A percentile compares a stretch with the other conserved stretches of the same genome.
Conservation (phyloP, 345 rosid genomes). For the Gossypium bickii region DNA sequence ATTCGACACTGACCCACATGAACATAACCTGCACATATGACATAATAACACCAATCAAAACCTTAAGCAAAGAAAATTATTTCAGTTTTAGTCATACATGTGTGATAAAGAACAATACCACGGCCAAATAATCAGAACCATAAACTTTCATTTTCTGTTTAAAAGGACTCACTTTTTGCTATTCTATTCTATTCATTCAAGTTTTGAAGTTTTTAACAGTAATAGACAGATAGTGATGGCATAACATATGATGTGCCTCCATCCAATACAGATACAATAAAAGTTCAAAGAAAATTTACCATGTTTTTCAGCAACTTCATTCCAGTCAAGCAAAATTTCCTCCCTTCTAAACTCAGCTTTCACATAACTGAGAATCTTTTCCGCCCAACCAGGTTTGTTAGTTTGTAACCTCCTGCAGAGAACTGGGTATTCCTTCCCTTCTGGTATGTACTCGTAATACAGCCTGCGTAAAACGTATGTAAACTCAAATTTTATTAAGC, state of each 20-base stretch:
- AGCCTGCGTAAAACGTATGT: slow-evolving; percentile 37
- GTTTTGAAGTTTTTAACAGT: neutral
- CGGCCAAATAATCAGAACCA: neutral
- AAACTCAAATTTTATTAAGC: neutral
- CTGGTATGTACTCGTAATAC: slow-evolving; percentile 68
- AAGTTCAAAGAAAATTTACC: slow-evolving; percentile 38
- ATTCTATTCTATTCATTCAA: neutral
- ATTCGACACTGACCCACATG: slow-evolving; percentile 81
- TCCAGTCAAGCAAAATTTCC: slow-evolving; percentile 89
- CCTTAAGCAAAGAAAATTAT: neutral
- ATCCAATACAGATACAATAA: neutral
- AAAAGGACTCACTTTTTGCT: neutral
- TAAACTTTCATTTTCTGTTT: neutral
- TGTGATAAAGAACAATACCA: neutral
- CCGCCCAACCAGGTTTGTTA: slow-evolving; percentile 32
- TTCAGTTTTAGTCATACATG: neutral
- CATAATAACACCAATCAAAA: neutral
- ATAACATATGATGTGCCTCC: neutral
- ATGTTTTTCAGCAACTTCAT: slow-evolving; percentile 63
- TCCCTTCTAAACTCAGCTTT: slow-evolving; percentile 35
- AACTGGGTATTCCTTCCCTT: slow-evolving; percentile 83
- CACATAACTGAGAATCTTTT: slow-evolving; percentile 28
- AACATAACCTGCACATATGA: slow-evolving; percentile 56
- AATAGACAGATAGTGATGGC: neutral
- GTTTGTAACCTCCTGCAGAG: slow-evolving; percentile 51